Percentiles rank a stretch among this genome's conserved stretches.
phyloP scores from a whole-genome alignment of 2,329 filamentous ascomycete genomes.

The Fusarium sp. region DNA sequence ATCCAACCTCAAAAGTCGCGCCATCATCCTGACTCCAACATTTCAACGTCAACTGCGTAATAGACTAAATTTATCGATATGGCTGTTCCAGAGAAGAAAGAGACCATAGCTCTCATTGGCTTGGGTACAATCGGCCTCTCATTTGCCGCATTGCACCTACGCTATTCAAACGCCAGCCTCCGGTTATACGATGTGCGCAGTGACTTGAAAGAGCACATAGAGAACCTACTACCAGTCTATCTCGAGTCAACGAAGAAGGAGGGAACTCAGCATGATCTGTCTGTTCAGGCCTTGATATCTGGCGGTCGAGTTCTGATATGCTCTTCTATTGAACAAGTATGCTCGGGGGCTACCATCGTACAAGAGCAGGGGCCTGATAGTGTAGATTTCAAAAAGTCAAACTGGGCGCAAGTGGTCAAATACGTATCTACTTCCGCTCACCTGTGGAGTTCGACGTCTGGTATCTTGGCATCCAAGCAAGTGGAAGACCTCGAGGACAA shows the following conservation, averaged over 20 bases:
- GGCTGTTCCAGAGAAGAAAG: neutral
- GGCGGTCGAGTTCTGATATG: conserved; percentile 20
- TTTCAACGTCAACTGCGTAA: neutral
- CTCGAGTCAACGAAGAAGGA: conserved; percentile 24
- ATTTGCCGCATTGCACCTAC: conserved; percentile 31
- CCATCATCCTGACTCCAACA: neutral
- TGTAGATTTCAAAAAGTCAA: conserved; percentile 36
- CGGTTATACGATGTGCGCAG: conserved; percentile 32
- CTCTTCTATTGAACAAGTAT: conserved; percentile 26
- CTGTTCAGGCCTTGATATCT: neutral
- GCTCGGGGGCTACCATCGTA: conserved; percentile 22
- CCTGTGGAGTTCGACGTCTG: conserved; percentile 40
- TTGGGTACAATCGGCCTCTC: conserved; percentile 39
- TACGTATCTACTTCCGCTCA: conserved; percentile 5
- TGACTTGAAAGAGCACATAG: conserved; percentile 33
- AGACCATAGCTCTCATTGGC: conserved; percentile 38
- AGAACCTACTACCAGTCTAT: conserved; percentile 25
- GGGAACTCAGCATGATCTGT: rapidly evolving
- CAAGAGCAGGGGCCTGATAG: conserved; percentile 43
- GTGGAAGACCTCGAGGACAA: conserved; percentile 30
- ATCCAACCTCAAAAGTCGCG: conserved; percentile 1
- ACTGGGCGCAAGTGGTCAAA: conserved; percentile 25
- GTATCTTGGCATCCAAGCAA: conserved; percentile 32
- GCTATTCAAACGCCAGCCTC: conserved; percentile 29
- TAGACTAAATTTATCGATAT: neutral